A percentile compares a stretch with the other conserved stretches of the same genome.
Conservation (phyloP, 441 rosid genomes). For the Hura crepitans region DNA sequence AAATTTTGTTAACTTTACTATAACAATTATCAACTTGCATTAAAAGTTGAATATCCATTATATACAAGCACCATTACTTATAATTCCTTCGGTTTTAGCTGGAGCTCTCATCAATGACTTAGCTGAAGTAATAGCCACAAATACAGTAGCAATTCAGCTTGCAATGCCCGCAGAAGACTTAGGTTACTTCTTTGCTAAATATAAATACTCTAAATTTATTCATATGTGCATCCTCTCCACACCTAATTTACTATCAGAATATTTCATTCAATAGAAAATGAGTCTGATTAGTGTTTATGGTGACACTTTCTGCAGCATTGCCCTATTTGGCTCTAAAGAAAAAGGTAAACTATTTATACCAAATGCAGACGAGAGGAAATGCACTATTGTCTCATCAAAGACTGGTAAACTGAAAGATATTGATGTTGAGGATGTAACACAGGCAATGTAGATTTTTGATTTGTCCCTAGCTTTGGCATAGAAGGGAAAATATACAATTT, state of each 20-base stretch:
- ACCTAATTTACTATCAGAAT: not conserved
- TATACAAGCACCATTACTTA: not conserved
- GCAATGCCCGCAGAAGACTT: conserved; percentile 73
- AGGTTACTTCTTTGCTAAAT: conserved; percentile 34
- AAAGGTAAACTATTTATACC: conserved; percentile 67
- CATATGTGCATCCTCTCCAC: not conserved
- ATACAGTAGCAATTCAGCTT: conserved; percentile 83
- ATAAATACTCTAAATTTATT: not conserved
- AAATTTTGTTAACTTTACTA: not conserved
- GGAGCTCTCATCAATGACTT: conserved; percentile 84
- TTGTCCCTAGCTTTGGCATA: conserved; percentile 63
- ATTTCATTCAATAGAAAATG: conserved; percentile 8
- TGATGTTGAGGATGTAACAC: conserved; percentile 52
- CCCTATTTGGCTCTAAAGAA: conserved; percentile 67
- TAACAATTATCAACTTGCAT: too few relatives aligned
- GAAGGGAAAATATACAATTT: conserved; percentile 9
- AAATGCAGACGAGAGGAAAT: conserved; percentile 62
- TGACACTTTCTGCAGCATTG: conserved; percentile 52
- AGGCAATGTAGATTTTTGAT: conserved; percentile 59
- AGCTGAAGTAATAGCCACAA: conserved; percentile 85
- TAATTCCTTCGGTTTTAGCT: conserved; percentile 41
- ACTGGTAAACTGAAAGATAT: conserved; percentile 66
- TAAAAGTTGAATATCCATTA: too few relatives aligned
- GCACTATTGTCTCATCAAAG: conserved; percentile 55
- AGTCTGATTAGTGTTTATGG: conserved; percentile 7